Evolutionary conservation across 805 yeast species (phyloP).

Genomic region (Candida taoyuanica): DNA sequence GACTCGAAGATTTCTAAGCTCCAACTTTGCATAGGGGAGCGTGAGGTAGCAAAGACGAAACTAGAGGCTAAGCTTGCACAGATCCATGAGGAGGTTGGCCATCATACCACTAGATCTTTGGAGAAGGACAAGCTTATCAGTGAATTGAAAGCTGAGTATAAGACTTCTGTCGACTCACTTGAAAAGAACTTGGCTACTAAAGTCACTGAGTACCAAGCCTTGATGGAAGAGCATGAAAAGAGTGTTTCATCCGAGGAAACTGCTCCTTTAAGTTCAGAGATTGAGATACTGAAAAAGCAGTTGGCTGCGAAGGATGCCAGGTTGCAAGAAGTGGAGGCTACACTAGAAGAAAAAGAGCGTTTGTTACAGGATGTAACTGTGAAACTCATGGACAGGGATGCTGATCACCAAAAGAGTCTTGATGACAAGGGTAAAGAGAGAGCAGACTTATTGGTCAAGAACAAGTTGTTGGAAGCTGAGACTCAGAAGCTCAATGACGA

Average conservation of each 20-base stretch:
- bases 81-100: slow-evolving; percentile 7
- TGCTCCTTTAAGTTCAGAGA: slow-evolving; percentile 2
- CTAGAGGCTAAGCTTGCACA: slow-evolving; percentile 9
- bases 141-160: slow-evolving; percentile 4
- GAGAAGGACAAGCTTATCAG: slow-evolving; percentile 8
- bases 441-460: not conserved
- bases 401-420: not conserved
- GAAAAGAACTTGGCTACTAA: slow-evolving; percentile 4
- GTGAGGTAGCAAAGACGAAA: slow-evolving; percentile 12
- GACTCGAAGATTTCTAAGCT: slow-evolving; percentile 4
- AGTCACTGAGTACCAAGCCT: slow-evolving; percentile 2
- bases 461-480: slow-evolving; percentile 2
- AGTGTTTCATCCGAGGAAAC: slow-evolving; percentile 2
- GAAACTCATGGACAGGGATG: slow-evolving; percentile 10
- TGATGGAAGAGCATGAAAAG: slow-evolving; percentile 1
- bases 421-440: not conserved
- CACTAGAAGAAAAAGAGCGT: not conserved
- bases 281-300: not conserved
- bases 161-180: not conserved
- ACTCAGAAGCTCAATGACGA: slow-evolving; percentile 1
- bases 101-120: slow-evolving; percentile 4
- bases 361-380: not conserved
- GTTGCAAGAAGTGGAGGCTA: slow-evolving; percentile 1
- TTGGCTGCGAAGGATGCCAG: slow-evolving; percentile 5
- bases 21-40: slow-evolving; percentile 19